Conservation (phyloP, 164 flowering plant genomes). For the Piper betle region DNA sequence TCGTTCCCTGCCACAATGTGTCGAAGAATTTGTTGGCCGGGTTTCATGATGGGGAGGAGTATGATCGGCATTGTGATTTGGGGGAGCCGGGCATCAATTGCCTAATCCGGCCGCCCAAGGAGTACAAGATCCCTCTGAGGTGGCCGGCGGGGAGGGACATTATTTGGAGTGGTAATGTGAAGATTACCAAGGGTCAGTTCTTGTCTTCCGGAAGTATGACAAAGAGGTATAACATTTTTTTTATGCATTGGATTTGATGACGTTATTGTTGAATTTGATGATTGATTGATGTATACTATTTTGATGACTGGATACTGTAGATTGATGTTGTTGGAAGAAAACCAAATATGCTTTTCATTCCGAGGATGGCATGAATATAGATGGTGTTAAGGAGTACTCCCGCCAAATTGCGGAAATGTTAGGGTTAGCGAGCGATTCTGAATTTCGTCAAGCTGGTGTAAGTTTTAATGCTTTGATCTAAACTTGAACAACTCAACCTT, state of each 20-base stretch:
- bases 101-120: conserved; percentile 82
- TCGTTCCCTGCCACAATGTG: conserved; percentile 85
- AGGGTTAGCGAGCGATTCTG: conserved; percentile 70
- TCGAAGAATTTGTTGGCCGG: conserved; percentile 55
- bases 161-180: conserved; percentile 93
- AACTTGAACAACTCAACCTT: no score
- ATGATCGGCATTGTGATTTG: conserved; percentile 83
- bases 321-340: conserved; percentile 92
- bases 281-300: no score
- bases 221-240: conserved; percentile 39
- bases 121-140: conserved; percentile 76
- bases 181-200: conserved; percentile 80
- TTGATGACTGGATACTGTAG: conserved; percentile 16
- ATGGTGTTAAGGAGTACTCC: conserved; percentile 89
- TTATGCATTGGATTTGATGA: background rate
- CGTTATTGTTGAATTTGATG: background rate
- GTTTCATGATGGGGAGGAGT: conserved; percentile 71
- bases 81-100: conserved; percentile 30
- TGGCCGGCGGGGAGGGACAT: conserved; percentile 95
- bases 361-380: conserved; percentile 64
- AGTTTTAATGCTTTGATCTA: conserved; percentile 12
- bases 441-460: conserved; percentile 85
- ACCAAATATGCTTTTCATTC: conserved; percentile 93
- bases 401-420: conserved; percentile 93
- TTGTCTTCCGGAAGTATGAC: conserved; percentile 96